Conservation (phyloP, 768 basidiomycete species). For the Cytidiella melzeri region DNA sequence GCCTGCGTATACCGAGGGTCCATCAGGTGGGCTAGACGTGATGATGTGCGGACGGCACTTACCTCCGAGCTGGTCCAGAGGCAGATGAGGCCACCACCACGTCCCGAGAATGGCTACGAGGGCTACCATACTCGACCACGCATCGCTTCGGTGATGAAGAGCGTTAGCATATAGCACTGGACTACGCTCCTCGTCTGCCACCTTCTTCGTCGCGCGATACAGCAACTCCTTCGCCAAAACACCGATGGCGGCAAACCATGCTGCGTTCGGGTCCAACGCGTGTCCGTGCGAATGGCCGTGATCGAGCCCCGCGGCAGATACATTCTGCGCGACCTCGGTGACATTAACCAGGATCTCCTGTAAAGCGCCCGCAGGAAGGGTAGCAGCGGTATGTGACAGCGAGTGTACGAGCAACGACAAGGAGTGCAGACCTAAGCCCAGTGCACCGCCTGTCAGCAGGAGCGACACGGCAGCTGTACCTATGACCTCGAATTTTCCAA, state of each 20-base stretch:
- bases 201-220: slow-evolving; percentile 81
- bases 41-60: slow-evolving; percentile 17
- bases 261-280: slow-evolving; percentile 84
- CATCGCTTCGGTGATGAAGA: slow-evolving; percentile 95
- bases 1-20: slow-evolving; percentile 30
- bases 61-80: slow-evolving; percentile 94
- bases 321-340: slow-evolving; percentile 47
- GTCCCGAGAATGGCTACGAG: slow-evolving; percentile 90
- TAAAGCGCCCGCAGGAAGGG: slow-evolving; percentile 56
- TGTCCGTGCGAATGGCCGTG: slow-evolving; percentile 37
- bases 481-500: slow-evolving; percentile 92
- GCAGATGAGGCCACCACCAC: slow-evolving; percentile 76
- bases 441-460: slow-evolving; percentile 76
- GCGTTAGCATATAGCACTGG: slow-evolving; percentile 95
- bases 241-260: slow-evolving; percentile 87
- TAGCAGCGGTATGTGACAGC: slow-evolving; percentile 57
- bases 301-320: slow-evolving; percentile 33
- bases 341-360: slow-evolving; percentile 58
- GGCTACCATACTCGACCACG: slow-evolving; percentile 88
- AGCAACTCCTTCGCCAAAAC: slow-evolving; percentile 89
- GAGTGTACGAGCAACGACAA: slow-evolving; percentile 76
- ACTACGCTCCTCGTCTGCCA: slow-evolving; percentile 87
- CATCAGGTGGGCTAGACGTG: neutral
- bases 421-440: slow-evolving; percentile 87
- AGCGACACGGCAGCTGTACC: slow-evolving; percentile 89